Evolutionary conservation across 2,329 filamentous ascomycete species (phyloP), one percentile per base, ranked within the genome.

Genomic region (Aspergillus terreus): DNA sequence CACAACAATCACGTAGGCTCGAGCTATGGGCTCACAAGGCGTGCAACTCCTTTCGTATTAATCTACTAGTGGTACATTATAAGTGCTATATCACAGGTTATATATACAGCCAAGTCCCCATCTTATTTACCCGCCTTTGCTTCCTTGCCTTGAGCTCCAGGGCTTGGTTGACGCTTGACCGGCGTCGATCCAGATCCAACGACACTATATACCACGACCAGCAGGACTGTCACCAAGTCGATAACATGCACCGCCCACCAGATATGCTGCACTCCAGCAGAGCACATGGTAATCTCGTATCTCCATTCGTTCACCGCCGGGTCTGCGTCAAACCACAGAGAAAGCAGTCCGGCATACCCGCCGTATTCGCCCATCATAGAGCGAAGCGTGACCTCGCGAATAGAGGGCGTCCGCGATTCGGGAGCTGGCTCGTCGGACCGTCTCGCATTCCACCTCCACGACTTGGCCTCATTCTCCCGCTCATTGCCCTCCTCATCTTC

Each of bases 301-400:
- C 80, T 80, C 94, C 94, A 99, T 67, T 88, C 83, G 77, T 83
- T 85, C 1, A 72, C 70, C 1, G 59, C 61, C 2, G 60, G 54
- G 2, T 79, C 76, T 50, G 81, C 71, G 68, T 97, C 90, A 65
- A 92, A 97, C 92, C 92, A 99, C 1, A 88, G 80, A 55, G 88
- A 94, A 38, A 99, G 72, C 40, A 99, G 77, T 0, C 91, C 94
- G 0, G 91, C 90, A 67, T 96, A 94, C 17, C 94, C 94, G n/a
- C 84, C 86, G 71, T 88, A 99, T 51, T 89, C 88, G 50, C 94
- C 94, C 94, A 99, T 99, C 91, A 99, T 97, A 70, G 90, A 96
- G 53, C 92, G 85, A 2, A 99, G 88, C 0, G 94, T 99, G 58
- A 97, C 84, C 72, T 99, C 94, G 25, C 92, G 80, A 5, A 96